Evolutionary conservation across 768 basidiomycete genomes (phyloP).

Genomic region (Mycena vitilis): DNA sequence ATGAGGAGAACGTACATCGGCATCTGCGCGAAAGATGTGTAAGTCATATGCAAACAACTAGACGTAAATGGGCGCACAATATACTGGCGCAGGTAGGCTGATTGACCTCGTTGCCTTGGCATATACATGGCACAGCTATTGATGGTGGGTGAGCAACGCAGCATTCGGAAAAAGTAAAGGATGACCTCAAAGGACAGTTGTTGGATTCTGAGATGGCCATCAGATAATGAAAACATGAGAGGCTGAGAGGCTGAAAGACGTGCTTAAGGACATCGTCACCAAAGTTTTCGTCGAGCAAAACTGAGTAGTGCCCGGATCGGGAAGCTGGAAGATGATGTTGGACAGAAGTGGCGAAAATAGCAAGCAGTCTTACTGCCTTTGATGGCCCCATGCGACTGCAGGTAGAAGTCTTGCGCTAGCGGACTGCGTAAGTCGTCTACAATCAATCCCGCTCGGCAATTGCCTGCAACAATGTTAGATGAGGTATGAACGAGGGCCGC

Average conservation of each 20-base stretch:
- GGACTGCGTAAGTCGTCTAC: slow-evolving; percentile 45
- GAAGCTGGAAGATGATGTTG: slow-evolving; percentile 18
- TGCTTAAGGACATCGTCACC: slow-evolving; percentile 9
- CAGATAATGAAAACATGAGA: not conserved
- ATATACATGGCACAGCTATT: slow-evolving; percentile 62
- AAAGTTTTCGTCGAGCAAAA: slow-evolving; percentile 56
- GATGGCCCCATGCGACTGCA: slow-evolving; percentile 67
- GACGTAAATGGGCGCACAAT: slow-evolving; percentile 55
- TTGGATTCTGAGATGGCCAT: slow-evolving; percentile 46
- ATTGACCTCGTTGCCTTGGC: slow-evolving; percentile 67
- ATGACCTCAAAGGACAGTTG: slow-evolving; percentile 50
- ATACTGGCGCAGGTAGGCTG: slow-evolving; percentile 70
- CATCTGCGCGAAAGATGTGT: slow-evolving; percentile 19
- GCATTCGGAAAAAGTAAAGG: not conserved
- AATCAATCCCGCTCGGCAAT: slow-evolving; percentile 64
- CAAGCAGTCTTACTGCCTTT: slow-evolving; percentile 58
- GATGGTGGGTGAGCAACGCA: not conserved
- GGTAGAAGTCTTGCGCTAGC: slow-evolving; percentile 59
- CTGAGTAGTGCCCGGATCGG: slow-evolving; percentile 63
- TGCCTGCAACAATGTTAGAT: slow-evolving; percentile 40
- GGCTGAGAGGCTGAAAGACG: not conserved
- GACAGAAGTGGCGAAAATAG: not conserved
- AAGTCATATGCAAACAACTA: not conserved
- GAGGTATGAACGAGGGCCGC: not conserved
- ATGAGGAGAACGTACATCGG: slow-evolving; percentile 14